Percentiles rank a stretch among this genome's conserved stretches.
Evolutionary conservation across 75 land plant species (phyloP).

Genomic region (Ceratopteris richardii): DNA sequence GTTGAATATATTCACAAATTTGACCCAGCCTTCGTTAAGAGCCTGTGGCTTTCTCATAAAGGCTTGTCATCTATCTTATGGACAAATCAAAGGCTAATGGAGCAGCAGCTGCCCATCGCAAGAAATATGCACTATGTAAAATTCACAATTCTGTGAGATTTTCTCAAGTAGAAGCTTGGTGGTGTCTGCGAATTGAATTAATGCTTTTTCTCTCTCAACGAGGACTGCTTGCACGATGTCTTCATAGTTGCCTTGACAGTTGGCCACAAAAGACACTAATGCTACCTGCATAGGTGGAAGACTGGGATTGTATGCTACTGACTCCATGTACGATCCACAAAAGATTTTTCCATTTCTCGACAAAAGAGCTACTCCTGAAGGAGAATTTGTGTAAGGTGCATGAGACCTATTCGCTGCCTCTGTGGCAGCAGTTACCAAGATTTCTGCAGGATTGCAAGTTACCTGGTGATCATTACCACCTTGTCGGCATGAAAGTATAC

Average conservation of each 20-base stretch:
- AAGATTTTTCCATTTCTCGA: conserved; percentile 48
- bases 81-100: too few relatives aligned
- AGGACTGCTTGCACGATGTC: conserved; percentile 61
- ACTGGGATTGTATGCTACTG: conserved; percentile 94
- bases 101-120: too few relatives aligned
- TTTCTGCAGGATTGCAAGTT: too few relatives aligned
- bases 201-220: conserved; percentile 71
- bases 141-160: conserved; percentile 50
- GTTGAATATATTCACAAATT: too few relatives aligned
- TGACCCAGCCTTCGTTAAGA: too few relatives aligned
- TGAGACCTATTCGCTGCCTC: conserved; percentile 73
- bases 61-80: too few relatives aligned
- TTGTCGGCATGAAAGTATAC: too few relatives aligned
- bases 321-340: conserved; percentile 71
- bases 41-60: too few relatives aligned
- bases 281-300: conserved; percentile 90
- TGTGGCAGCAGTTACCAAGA: conserved; percentile 37
- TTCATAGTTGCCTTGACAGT: conserved; percentile 53
- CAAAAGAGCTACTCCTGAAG: conserved; percentile 70
- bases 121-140: conserved; percentile 24
- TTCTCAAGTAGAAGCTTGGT: conserved; percentile 44
- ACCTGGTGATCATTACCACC: too few relatives aligned
- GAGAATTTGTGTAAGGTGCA: conserved; percentile 86
- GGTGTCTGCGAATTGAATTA: conserved; percentile 59
- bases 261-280: conserved; percentile 60